Conservation (phyloP, 305 asterid species). For the Ilex paraguariensis region DNA sequence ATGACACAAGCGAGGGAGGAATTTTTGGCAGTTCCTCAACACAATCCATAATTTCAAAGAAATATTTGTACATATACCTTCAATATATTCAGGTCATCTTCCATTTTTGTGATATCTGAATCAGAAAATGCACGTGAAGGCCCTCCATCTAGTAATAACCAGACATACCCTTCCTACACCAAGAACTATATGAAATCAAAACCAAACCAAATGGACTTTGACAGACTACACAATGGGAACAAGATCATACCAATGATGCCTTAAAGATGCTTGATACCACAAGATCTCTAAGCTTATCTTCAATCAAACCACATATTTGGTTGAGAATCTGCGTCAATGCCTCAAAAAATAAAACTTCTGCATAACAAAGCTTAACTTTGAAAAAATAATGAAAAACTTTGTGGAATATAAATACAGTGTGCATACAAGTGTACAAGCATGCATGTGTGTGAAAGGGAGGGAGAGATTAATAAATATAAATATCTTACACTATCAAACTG, state of each 20-base stretch:
- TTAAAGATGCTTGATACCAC: conserved; percentile 80
- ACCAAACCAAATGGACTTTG: conserved; percentile 4
- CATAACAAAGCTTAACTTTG: not conserved
- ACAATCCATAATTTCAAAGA: no score
- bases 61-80: conserved; percentile 40
- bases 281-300: conserved; percentile 69
- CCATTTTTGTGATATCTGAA: conserved; percentile 63
- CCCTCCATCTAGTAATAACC: conserved; percentile 97
- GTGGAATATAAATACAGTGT: not conserved
- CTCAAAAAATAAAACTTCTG: not conserved
- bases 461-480: conserved; percentile 3
- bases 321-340: conserved; percentile 65
- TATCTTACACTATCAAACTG: conserved; percentile 69
- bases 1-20: no score
- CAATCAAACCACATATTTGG: conserved; percentile 65
- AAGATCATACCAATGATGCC: conserved; percentile 67
- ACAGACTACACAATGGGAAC: conserved; percentile 14
- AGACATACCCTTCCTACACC: conserved; percentile 84
- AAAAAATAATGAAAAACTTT: not conserved
- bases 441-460: conserved; percentile 1
- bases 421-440: not conserved
- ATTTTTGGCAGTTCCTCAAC: no score
- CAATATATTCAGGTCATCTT: conserved; percentile 77
- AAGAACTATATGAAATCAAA: conserved; percentile 20
- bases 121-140: conserved; percentile 89